These are phyloP conservation scores for Priceomyces melissophilus DNA, from an alignment of 805 yeast genomes.

Conservation along the genomic window DNA sequence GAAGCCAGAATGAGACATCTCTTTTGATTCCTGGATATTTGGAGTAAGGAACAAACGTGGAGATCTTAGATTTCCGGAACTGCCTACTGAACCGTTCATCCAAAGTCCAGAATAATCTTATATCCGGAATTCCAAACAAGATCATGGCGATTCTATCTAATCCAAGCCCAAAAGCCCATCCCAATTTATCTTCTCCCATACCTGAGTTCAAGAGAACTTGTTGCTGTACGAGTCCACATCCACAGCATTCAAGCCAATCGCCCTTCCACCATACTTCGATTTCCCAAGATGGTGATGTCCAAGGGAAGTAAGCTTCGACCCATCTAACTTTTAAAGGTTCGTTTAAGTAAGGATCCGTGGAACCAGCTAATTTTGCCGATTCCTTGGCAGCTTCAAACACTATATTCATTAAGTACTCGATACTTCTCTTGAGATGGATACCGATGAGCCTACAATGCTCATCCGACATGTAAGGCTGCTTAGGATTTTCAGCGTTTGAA, in stretches of 20 bases:
- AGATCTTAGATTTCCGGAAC: constrained; percentile 61
- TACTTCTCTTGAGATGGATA: constrained; percentile 76
- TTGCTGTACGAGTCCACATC: constrained; percentile 87
- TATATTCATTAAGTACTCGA: constrained; percentile 78
- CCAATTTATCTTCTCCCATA: constrained; percentile 54
- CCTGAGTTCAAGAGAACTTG: constrained; percentile 75
- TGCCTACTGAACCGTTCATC: constrained; percentile 77
- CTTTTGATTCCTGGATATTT: constrained; percentile 83
- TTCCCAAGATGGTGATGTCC: constrained; percentile 99
- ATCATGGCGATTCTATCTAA: constrained; percentile 95
- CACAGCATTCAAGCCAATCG: constrained; percentile 96
- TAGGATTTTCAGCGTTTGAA: constrained; percentile 64
- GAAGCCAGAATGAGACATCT: constrained; percentile 92
- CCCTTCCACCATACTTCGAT: constrained; percentile 99
- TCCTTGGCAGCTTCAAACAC: constrained; percentile 72
- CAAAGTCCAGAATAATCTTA: constrained; percentile 84
- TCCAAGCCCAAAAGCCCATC: constrained; percentile 99
- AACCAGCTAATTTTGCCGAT: constrained; percentile 60
- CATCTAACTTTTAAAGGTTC: constrained; percentile 85
- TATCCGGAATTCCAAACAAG: constrained; percentile 92
- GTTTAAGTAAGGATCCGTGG: constrained; percentile 52
- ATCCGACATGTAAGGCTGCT: constrained; percentile 71
- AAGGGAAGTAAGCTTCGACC: constrained; percentile 95
- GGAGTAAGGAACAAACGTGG: constrained; percentile 82
- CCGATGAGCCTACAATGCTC: constrained; percentile 67